Conservation (phyloP, 1,139 yeast genomes). For the Yamadazyma kanchanaburiensis region DNA sequence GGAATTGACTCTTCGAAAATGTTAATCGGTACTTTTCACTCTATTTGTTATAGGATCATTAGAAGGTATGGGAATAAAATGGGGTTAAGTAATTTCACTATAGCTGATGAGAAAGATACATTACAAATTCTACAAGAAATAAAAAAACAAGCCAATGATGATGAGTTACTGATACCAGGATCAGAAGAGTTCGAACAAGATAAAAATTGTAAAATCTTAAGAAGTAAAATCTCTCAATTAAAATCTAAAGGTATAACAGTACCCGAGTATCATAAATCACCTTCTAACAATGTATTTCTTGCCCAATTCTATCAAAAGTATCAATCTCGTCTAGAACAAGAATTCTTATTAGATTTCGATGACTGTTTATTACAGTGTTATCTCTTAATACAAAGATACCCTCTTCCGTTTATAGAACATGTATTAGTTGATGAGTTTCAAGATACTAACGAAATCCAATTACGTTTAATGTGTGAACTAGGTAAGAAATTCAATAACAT, state of each 20-base stretch:
- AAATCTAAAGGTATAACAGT: constrained; percentile 48
- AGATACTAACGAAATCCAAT: constrained; percentile 80
- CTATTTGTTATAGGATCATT: constrained; percentile 65
- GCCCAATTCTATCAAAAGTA: constrained; percentile 45
- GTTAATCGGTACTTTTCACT: constrained; percentile 83
- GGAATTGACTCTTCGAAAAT: constrained; percentile 40
- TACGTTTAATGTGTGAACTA: constrained; percentile 61
- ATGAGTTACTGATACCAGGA: constrained; percentile 19
- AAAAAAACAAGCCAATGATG: constrained; percentile 29
- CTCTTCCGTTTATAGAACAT: constrained; percentile 53
- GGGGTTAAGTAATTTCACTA: constrained; percentile 47
- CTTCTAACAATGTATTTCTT: constrained; percentile 12
- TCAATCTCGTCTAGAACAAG: constrained; percentile 42
- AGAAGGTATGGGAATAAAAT: constrained; percentile 52
- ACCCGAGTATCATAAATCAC: constrained; percentile 22
- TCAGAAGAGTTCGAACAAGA: constrained; percentile 25
- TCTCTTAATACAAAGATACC: constrained; percentile 40
- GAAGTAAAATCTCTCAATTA: constrained; percentile 46
- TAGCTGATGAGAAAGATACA: constrained; percentile 70
- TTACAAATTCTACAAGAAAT: constrained; percentile 45
- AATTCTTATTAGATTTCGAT: constrained; percentile 70
- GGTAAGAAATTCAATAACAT: constrained; percentile 52
- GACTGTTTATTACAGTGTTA: constrained; percentile 66
- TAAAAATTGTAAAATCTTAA: constrained; percentile 15
- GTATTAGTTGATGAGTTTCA: constrained; percentile 93